Evolutionary conservation across 2,329 filamentous ascomycete species (phyloP), one percentile per base, ranked within the genome.

Genomic region (Penicillium sp.): DNA sequence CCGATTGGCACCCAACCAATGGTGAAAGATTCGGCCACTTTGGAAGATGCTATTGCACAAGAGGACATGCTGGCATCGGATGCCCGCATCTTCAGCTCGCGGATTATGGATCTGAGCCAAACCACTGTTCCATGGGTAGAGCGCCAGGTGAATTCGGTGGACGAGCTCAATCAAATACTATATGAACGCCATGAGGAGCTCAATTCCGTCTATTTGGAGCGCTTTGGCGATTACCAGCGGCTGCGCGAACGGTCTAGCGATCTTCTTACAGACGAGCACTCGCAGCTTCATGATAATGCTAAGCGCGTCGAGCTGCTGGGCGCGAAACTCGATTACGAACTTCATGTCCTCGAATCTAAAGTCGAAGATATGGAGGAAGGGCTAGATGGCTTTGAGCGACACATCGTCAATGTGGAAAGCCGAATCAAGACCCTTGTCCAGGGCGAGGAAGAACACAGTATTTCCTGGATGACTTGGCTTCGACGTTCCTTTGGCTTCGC

Each of bases 251-350:
- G 75, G 41, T 81, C 82, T 1, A 76, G 82, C 22, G 82, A 85
- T 41, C 67, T 87, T 11, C 65, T 95, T 7, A 72, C 74, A 0
- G 77, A 82, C 32, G 84, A 93, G 63, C 77, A 81, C 27, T 72
- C 74, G 14, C 73, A 76, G 35, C 69, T 94, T 25, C 77, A 75
- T 3, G 85, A 92, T 56, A 75, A 75, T 11, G 71, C 88, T 44
- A 83, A 83, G 60, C 85, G 92, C 47, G 73, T 95, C 10, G 88
- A 94, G 59, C 76, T 83, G 14, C 70, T 93, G 26, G 79, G 83
- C 2, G 86, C 87, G 13, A 89, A 89, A 63, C 72, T 96, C 38
- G 89, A 96, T 55, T 96, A 96, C 62, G 90, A 95, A 68, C 82
- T 95, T 44, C 78, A 83, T 42, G 79, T 80, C 11, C 69, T 96